A percentile compares a stretch with the other conserved stretches of the same genome.
These are phyloP conservation scores for Pythium rishiriense DNA, from an alignment of 352 stramenopile species.

Conservation along the genomic window DNA sequence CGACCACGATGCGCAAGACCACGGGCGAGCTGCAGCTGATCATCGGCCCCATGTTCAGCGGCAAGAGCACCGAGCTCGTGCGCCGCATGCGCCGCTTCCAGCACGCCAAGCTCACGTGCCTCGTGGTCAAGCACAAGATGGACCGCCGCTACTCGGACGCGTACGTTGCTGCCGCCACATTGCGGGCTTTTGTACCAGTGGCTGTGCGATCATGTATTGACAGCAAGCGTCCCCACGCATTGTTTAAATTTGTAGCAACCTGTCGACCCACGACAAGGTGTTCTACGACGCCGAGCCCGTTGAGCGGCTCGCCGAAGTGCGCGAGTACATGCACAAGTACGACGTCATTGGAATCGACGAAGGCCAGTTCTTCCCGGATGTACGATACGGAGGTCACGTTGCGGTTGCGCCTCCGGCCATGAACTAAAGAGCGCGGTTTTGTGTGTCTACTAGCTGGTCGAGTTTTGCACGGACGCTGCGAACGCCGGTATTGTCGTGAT, in stretches of 20 bases:
- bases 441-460: conserved; percentile 42
- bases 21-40: conserved; percentile 80
- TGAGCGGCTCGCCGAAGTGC: conserved; percentile 54
- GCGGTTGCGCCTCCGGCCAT: neutral
- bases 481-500: conserved; percentile 79
- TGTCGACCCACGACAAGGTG: conserved; percentile 80
- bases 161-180: conserved; percentile 25
- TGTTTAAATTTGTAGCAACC: conserved; percentile 34
- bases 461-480: conserved; percentile 74
- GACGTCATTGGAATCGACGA: conserved; percentile 88
- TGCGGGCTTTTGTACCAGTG: neutral
- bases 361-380: conserved; percentile 85
- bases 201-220: too few relatives aligned
- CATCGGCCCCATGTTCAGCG: conserved; percentile 87
- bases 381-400: too few relatives aligned
- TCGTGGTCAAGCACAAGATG: conserved; percentile 84
- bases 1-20: conserved; percentile 27
- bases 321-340: conserved; percentile 54
- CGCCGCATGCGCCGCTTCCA: conserved; percentile 79
- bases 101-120: conserved; percentile 74
- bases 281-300: conserved; percentile 69
- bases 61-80: conserved; percentile 88
- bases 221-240: neutral
- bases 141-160: conserved; percentile 77
- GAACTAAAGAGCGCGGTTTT: neutral